phyloP scores from a whole-genome alignment of 2,329 filamentous ascomycete species.

The Aspergillus japonicus region DNA sequence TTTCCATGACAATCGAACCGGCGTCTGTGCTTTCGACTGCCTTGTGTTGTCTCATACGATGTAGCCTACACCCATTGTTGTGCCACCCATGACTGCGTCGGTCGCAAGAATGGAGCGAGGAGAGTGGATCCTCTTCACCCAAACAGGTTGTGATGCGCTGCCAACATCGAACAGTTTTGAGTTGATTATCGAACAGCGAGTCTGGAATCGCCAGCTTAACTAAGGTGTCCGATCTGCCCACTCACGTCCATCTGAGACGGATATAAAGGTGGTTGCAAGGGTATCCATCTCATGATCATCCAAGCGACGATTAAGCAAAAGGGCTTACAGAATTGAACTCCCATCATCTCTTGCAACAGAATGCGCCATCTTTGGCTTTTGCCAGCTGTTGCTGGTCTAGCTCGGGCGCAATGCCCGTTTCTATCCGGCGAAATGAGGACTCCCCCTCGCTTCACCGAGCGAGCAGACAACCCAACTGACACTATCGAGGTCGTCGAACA shows the following conservation, averaged over 20 bases:
- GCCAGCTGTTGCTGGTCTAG: constrained; percentile 1
- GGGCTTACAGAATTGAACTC: too few relatives aligned
- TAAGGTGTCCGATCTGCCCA: background rate
- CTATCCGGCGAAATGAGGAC: constrained; percentile 1
- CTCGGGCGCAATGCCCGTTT: constrained; percentile 5
- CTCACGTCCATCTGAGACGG: background rate
- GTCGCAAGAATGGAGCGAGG: background rate
- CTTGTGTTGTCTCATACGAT: background rate
- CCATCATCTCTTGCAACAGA: background rate
- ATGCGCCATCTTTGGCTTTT: constrained; percentile 7
- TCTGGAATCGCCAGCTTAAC: constrained; percentile 3
- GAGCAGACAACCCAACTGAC: constrained; percentile 10
- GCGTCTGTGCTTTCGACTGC: background rate
- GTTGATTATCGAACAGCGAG: background rate
- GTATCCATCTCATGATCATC: too few relatives aligned
- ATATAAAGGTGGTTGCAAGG: background rate
- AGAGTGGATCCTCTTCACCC: background rate
- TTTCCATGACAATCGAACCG: background rate
- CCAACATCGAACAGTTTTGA: background rate
- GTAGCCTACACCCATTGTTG: background rate
- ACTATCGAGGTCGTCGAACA: constrained; percentile 33
- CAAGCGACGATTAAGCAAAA: too few relatives aligned
- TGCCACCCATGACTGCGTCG: background rate
- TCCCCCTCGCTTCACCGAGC: background rate
- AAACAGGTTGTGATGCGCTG: background rate